Conservation (phyloP, 106 monocot genomes). For the Chionographis japonica region DNA sequence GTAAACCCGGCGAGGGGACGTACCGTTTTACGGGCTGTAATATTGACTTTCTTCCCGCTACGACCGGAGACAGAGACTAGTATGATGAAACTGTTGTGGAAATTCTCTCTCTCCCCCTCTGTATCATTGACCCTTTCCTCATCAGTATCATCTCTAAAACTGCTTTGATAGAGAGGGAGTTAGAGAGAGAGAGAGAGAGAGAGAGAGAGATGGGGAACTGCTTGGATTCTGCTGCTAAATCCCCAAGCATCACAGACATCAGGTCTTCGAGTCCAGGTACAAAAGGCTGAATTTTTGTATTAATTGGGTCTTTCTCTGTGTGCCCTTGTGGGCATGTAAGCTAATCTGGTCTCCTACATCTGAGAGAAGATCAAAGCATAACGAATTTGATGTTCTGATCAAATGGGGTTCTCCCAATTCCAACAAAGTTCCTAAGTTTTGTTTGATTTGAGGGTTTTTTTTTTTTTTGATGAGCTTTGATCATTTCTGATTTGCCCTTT, state of each 20-base stretch:
- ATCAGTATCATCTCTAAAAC: background rate
- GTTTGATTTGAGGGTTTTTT: too few species aligned
- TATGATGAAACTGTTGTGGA: background rate
- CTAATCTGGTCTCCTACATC: background rate
- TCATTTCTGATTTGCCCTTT: too few species aligned
- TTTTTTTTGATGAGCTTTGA: too few species aligned
- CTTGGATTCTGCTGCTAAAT: constrained; percentile 1
- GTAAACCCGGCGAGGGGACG: too few species aligned
- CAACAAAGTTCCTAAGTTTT: too few species aligned
- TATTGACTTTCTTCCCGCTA: too few species aligned
- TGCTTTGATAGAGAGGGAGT: background rate
- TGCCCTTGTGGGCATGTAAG: background rate
- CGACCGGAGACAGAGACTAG: background rate
- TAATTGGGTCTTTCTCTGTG: background rate
- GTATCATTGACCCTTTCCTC: background rate
- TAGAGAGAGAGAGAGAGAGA: background rate
- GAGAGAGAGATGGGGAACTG: constrained; percentile 10
- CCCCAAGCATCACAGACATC: background rate
- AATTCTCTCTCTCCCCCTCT: background rate
- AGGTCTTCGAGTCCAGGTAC: background rate
- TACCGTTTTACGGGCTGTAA: too few species aligned
- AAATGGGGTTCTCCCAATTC: too few species aligned
- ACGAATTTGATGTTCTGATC: too few species aligned
- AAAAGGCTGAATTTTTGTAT: background rate
- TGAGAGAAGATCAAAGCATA: too few species aligned